phyloP scores from a whole-genome alignment of 140 eudicot genomes.

The Ambrosia hybrid region DNA sequence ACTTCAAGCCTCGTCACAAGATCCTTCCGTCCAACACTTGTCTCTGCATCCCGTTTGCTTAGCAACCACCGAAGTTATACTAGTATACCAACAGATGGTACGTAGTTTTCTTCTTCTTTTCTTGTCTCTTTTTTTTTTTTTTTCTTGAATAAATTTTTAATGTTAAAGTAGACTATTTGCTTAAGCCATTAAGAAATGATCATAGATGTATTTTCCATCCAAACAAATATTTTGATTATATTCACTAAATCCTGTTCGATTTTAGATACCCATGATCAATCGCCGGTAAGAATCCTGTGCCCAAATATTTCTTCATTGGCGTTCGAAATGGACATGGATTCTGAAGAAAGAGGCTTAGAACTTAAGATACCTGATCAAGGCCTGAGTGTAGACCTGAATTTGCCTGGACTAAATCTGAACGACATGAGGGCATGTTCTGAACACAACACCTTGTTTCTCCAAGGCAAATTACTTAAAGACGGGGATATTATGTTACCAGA shows the following conservation, averaged over 20 bases:
- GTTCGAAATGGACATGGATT: not conserved
- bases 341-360: not conserved
- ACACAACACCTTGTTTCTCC: too few relatives aligned
- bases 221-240: not conserved
- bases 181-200: too few relatives aligned
- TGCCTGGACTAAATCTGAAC: not conserved
- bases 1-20: not conserved
- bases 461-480: too few relatives aligned
- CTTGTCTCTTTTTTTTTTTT: too few relatives aligned
- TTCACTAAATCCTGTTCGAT: not conserved
- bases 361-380: not conserved
- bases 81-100: not conserved
- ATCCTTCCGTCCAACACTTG: not conserved
- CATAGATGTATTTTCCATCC: too few relatives aligned
- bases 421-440: too few relatives aligned
- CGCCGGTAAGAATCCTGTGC: not conserved
- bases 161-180: too few relatives aligned
- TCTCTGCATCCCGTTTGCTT: not conserved
- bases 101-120: not conserved
- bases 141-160: too few relatives aligned
- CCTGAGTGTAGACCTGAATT: not conserved
- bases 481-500: not conserved
- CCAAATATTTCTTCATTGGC: constrained; percentile 1
- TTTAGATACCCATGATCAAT: not conserved
- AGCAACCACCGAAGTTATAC: not conserved